Base-by-base conservation (phyloP, 306 rosid species). In the Prinsepia uniflora region DNA sequence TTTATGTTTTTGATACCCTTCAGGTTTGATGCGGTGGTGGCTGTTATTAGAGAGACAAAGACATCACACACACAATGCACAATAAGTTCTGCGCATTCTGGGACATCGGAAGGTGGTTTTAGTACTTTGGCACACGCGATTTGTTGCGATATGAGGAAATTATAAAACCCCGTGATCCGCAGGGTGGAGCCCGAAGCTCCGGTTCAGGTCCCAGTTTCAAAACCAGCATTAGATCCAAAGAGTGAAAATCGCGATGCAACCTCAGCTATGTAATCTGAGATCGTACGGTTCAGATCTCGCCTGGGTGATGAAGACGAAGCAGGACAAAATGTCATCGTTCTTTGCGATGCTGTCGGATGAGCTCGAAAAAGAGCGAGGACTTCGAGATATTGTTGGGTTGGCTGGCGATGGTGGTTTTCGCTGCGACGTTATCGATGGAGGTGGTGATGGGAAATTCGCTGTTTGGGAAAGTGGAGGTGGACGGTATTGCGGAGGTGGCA, bases 331-430 rank as follows among this genome's bases (percentile, higher is more conserved):
- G 50, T 86, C 89, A 24, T 72, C 82, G 7, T 94, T 94, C 82
- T 94, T 94, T 20, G 91, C 81, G 50, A 86, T 85, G 24, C 79
- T 94, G 34, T 91, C 96, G 0, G 87, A 94, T 42, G 54, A 94
- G 91, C 76, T 83, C 92, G n/a, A 86, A 81, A 85, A 89, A 83
- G 68, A 94, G 97, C 76, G 91, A 87, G 6, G 99, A 91, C 54
- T 94, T 94, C 62, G 99, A 94, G 76, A 91, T 78, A 81, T 79
- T 94, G 80, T 94, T 96, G 12, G 99, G 99, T 52, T 90, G 97
- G 19, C 88, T 94, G 13, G 97, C 97, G n/a, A 94, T 94, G 97
- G 99, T 91, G 46, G 89, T 91, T 40, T 94, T 94, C 76, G 96
- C 90, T 1, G 95, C 83, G 15, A 91, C 96, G 2, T 86, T 91